Base-by-base conservation (phyloP, 306 rosid species). In the Cucurbita argyrosperma region DNA sequence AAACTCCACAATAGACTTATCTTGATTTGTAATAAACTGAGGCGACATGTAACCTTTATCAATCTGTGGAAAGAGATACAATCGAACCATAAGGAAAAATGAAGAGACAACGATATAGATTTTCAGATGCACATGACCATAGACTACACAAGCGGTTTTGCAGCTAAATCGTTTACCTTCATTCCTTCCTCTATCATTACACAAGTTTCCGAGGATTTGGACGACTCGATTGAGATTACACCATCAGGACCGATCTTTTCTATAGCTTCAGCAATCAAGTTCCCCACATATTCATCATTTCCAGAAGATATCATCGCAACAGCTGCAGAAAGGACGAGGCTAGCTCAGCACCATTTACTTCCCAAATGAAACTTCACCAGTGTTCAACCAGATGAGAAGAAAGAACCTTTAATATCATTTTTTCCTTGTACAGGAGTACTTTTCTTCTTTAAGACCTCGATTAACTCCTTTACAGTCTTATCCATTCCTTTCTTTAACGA, bases 41-140 rank as follows among this genome's bases (percentile, higher is more conserved):
- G 90, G 79, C 76, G 98, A 90, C 95, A 91, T 85, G 79, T 88
- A 94, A 77, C 98, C 98, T 84, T 87, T 94, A 81, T 91, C 92
- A 80, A 94, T 63, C 98, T 94, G 98, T 43, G 54, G 19, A 72
- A 49, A 59, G n/a, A 50, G 53, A 46, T 72, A 78, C 10, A 54
- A 43, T 18, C 23, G 55, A 67, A 58, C 23, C 82, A 69, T 67
- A 74, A 4, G 79, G 39, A 49, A 8, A 66, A 71, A 10, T 37
- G 68, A 40, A 72, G 14, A 56, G 49, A 71, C 10, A 37, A 61
- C 13, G 46, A 53, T 65, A 19, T 37, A 63, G 7, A 62, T 51
- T 75, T 43, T 66, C 51, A 64, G 52, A 16, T 40, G 71, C 51
- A 42, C 51, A 64, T 64, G 16, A 65, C 5, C 5, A 65, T 12